phyloP scores from a whole-genome alignment of 176 grass and related monocot genomes.

The Poa pratensis region DNA sequence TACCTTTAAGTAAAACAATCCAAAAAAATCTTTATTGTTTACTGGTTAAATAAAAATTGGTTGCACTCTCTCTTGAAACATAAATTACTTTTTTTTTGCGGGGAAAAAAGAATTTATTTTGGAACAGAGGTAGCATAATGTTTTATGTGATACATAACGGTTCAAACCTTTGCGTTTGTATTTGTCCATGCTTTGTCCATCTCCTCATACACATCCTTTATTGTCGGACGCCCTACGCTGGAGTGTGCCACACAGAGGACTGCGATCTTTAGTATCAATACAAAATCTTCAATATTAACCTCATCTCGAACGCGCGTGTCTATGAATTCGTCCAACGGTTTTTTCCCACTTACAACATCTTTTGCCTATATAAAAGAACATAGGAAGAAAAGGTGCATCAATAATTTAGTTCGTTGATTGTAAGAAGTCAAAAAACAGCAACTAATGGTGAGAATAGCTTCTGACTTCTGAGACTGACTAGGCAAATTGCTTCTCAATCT shows the following conservation, averaged over 20 bases:
- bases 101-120: background rate
- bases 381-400: background rate
- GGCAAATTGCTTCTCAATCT: background rate
- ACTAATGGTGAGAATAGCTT: background rate
- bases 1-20: background rate
- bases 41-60: background rate
- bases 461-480: background rate
- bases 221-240: constrained; percentile 54
- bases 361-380: constrained; percentile 47
- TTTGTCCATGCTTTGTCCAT: constrained; percentile 56
- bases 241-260: constrained; percentile 64
- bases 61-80: background rate
- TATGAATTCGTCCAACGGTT: constrained; percentile 58
- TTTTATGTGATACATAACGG: background rate
- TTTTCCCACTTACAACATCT: constrained; percentile 59
- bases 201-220: constrained; percentile 60
- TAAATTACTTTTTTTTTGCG: background rate
- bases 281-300: constrained; percentile 57
- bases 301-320: constrained; percentile 49
- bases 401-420: background rate
- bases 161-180: constrained; percentile 44
- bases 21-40: background rate
- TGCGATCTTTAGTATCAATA: constrained; percentile 47
- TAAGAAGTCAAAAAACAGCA: background rate
- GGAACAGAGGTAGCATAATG: background rate